Base-by-base conservation (phyloP, 352 stramenopile species). In the Aphanomyces invadans region DNA sequence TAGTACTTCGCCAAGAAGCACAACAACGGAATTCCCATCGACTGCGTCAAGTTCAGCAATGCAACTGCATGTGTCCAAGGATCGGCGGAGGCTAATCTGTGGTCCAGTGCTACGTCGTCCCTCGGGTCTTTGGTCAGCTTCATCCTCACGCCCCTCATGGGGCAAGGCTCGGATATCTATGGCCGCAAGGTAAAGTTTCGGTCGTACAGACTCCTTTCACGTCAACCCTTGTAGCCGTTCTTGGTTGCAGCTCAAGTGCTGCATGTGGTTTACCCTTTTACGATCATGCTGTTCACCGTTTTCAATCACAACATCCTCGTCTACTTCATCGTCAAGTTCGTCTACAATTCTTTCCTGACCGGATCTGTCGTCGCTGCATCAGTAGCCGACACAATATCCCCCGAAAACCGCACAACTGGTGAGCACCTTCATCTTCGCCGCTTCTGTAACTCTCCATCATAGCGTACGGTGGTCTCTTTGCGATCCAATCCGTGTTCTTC, bases 1-100 rank as follows among this genome's bases (percentile, higher is more conserved):
- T 69, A 91, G 81, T 92, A 90, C 65, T 92, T 92, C 79, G 83
- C 81, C 23, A 70, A 78, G 44, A 65, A 82, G 38, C 74, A 82
- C 32, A 78, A 72, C 19, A 60, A 79, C 54, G 80, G 75, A 4
- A 57, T 56, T 15, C 62, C 74, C 2, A 86, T 88, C 65, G 74
- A 91, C 62, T 91, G 80, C 62, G 80, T 76, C 33, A 65, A 63
- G 45, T 69, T 15, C 29, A 87, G 72, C 49, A 57, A 57, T n/a
- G 49, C 25, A n/a, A 57, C 49, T 11, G 74, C 80, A 4, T 92
- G 83, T 44, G 69, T 76, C n/a, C 67, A 77, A 33, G 83, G 83
- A 39, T 89, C 80, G n/a, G 78, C 78, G 45, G 66, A 90, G 48
- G 83, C 83, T 21, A 76, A 79, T 36, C 89, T 79, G 81, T 76